Conservation (phyloP, 2,329 filamentous ascomycete genomes). For the Helicocarpus griseus region DNA sequence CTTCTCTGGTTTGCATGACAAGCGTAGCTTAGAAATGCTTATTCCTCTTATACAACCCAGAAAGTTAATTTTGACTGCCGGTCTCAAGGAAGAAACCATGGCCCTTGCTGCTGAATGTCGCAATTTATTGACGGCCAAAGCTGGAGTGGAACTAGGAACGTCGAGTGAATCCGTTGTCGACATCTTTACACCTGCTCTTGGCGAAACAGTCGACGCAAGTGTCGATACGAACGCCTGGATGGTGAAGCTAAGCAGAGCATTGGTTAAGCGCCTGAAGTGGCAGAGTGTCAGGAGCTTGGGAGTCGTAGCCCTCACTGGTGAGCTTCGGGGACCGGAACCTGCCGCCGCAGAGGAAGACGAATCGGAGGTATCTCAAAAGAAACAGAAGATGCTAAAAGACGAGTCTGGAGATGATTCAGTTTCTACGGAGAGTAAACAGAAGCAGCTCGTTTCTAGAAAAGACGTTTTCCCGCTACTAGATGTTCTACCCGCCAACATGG, state of each 20-base stretch:
- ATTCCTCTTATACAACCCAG: slow-evolving; percentile 88
- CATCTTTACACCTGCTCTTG: slow-evolving; percentile 74
- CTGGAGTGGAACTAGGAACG: slow-evolving; percentile 13
- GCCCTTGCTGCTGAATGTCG: slow-evolving; percentile 72
- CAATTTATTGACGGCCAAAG: slow-evolving; percentile 47
- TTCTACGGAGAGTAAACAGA: slow-evolving; percentile 14
- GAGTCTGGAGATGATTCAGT: slow-evolving; percentile 28
- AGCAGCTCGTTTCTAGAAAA: slow-evolving; percentile 20
- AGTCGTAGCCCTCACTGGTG: slow-evolving; percentile 84
- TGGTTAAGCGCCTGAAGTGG: slow-evolving; percentile 86
- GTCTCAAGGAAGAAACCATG: slow-evolving; percentile 66
- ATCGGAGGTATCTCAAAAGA: slow-evolving; percentile 38
- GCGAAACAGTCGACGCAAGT: slow-evolving; percentile 70
- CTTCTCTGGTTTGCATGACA: slow-evolving; percentile 86
- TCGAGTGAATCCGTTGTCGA: slow-evolving; percentile 39
- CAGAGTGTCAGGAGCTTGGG: slow-evolving; percentile 84
- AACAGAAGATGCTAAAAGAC: slow-evolving; percentile 42
- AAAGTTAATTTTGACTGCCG: slow-evolving; percentile 87
- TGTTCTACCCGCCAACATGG: slow-evolving; percentile 50
- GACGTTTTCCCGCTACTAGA: slow-evolving; percentile 45
- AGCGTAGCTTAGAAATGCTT: slow-evolving; percentile 85
- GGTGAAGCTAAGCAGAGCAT: slow-evolving; percentile 73
- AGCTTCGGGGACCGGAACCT: slow-evolving; percentile 44
- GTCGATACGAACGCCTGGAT: slow-evolving; percentile 98
- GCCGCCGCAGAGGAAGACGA: slow-evolving; percentile 24